A percentile compares a stretch with the other conserved stretches of the same genome.
Conservation (phyloP, 306 rosid species). For the Citrullus colocynthis region DNA sequence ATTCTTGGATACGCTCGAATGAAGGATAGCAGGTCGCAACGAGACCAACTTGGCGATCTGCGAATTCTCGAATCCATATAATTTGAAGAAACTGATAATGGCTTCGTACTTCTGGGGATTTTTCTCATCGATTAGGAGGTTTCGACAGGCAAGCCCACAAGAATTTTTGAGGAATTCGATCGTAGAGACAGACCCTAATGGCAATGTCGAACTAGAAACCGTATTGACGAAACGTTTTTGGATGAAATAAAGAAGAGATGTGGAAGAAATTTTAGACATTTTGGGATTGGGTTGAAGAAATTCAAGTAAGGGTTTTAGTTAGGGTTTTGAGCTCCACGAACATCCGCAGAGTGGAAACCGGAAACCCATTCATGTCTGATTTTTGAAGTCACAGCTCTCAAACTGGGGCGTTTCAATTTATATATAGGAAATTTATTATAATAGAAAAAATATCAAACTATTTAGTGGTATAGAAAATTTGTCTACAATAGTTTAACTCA, state of each 20-base stretch:
- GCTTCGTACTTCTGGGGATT: not conserved
- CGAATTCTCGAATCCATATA: not conserved
- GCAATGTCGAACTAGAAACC: not conserved
- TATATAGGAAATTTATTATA: too few relatives aligned
- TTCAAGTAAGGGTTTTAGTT: not conserved
- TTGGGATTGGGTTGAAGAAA: not conserved
- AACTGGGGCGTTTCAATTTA: not conserved
- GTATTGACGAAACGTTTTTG: not conserved
- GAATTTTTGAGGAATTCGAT: not conserved
- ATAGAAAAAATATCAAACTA: too few relatives aligned
- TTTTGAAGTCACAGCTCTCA: not conserved
- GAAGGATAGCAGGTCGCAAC: not conserved
- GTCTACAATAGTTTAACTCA: too few relatives aligned
- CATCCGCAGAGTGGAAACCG: not conserved
- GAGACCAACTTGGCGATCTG: constrained; percentile 6
- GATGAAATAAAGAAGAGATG: not conserved
- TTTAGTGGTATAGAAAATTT: too few relatives aligned
- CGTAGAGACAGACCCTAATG: not conserved
- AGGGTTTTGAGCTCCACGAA: not conserved
- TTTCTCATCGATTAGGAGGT: not conserved
- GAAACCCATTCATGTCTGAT: not conserved
- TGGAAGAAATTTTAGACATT: not conserved
- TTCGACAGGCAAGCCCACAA: not conserved
- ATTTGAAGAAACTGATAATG: not conserved
- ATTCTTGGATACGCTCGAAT: not conserved